Evolutionary conservation across 768 basidiomycete species (phyloP), one percentile per base, ranked within the genome.

Genomic region (Crepidotus variabilis): DNA sequence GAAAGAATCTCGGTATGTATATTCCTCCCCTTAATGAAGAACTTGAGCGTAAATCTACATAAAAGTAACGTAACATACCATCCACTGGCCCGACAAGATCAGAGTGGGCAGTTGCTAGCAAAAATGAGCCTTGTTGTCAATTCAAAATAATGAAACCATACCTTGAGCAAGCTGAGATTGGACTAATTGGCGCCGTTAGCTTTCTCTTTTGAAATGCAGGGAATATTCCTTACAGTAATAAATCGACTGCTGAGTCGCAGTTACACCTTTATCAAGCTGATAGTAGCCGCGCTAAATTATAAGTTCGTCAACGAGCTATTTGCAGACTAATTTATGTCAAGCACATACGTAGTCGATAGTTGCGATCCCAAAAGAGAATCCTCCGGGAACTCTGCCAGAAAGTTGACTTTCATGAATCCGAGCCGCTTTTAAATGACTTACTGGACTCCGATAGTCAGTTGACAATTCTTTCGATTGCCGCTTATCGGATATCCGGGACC

Each of bases 391-490:
- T n/a, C 60, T 63, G 54, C 13, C 11, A 36, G n/a, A 2, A 52
- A 21, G 32, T 34, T 21, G 50, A 32, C 2, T 43, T 43, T 20
- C 39, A 43, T 43, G 13, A 39, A 39, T 47, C 13, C 14, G 7
- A 48, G 8, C 13, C 51, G 9, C n/a, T 22, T 22, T 39, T 16
- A 53, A 28, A n/a, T n/a, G 28, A 3, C 54, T 39, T 55, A 65
- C 61, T 52, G 39, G 22, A 65, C 59, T 18, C 63, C 63, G 43
- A 65, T 34, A 18, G 65, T 64, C 34, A 67, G 52, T 14, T 63
- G 63, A 39, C 65, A 67, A 21, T 61, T 60, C 57, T 65, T 67
- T n/a, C 65, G 50, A 57, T 67, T 64, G 13, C 57, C 36, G 39
- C 55, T 58, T 47, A 63, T 60, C 3, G 63, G 47, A 45, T 62